These are phyloP conservation scores for Caryopteris hybrid DNA, from an alignment of 305 asterid species.

Conservation along the genomic window DNA sequence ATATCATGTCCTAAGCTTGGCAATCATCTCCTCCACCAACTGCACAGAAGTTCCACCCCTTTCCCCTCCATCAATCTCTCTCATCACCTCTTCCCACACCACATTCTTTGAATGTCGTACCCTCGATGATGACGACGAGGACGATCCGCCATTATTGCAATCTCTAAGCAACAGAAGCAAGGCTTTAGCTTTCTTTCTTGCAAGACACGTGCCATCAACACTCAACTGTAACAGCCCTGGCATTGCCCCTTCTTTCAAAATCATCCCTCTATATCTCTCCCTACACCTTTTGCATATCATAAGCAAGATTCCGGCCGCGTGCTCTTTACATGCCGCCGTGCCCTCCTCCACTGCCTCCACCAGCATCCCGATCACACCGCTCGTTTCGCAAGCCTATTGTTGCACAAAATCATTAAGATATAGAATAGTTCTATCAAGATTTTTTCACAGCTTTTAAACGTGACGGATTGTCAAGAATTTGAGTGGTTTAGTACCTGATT, in stretches of 20 bases:
- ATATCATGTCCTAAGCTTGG: constrained; percentile 65
- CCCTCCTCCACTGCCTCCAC: constrained; percentile 88
- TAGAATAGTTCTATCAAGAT: no score
- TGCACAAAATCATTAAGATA: no score
- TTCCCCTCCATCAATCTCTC: constrained; percentile 66
- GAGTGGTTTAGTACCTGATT: constrained; percentile 33
- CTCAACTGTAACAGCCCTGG: constrained; percentile 74
- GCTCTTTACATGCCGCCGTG: constrained; percentile 48
- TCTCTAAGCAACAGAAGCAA: constrained; percentile 66
- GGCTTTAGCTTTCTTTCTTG: constrained; percentile 56
- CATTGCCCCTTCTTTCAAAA: constrained; percentile 72
- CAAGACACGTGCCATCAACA: constrained; percentile 57
- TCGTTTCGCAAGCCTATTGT: constrained; percentile 35
- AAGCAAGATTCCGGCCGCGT: constrained; percentile 53
- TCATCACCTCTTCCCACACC: constrained; percentile 58
- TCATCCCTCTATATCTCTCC: constrained; percentile 59
- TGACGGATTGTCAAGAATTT: background rate
- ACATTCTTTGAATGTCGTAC: constrained; percentile 32
- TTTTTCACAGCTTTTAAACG: no score
- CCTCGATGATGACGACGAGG: constrained; percentile 12
- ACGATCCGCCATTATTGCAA: constrained; percentile 30
- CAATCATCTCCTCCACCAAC: constrained; percentile 76
- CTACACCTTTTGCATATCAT: constrained; percentile 50
- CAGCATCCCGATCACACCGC: constrained; percentile 38
- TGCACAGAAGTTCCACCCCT: constrained; percentile 40